These are phyloP conservation scores for Gymnopus androsaceus DNA, from an alignment of 1,284 basidiomycete genomes.

Conservation along the genomic window DNA sequence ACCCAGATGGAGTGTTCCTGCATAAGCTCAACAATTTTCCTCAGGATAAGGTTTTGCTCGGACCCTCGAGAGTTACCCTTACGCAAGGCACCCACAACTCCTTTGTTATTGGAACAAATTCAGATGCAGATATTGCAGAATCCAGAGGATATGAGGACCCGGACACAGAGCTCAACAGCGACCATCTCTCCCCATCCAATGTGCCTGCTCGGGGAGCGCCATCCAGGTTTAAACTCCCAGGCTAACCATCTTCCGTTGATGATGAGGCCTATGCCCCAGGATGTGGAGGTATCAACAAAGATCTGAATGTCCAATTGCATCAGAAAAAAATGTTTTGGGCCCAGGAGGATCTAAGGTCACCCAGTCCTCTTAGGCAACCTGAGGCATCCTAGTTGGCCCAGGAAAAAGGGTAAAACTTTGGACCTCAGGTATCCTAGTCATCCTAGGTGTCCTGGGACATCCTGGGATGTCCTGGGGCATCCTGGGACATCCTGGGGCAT, in stretches of 20 bases:
- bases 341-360: no score
- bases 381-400: no score
- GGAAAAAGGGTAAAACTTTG: no score
- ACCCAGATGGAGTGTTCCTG: constrained; percentile 25
- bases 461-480: no score
- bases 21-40: constrained; percentile 26
- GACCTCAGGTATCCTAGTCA: no score
- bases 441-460: no score
- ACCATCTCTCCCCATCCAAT: constrained; percentile 40
- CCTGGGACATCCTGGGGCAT: no score
- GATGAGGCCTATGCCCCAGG: constrained; percentile 27
- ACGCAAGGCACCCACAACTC: constrained; percentile 33
- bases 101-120: constrained; percentile 35
- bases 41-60: constrained; percentile 29
- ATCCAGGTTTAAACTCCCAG: constrained; percentile 26
- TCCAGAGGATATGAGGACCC: constrained; percentile 6
- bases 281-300: constrained; percentile 31
- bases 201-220: constrained; percentile 27
- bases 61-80: constrained; percentile 26
- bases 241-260: constrained; percentile 24
- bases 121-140: constrained; percentile 21
- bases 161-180: constrained; percentile 29
- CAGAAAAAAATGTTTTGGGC: no score
- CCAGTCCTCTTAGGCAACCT: no score
- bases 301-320: constrained; percentile 11